phyloP scores from a whole-genome alignment of 495 filamentous ascomycete species.

The Cercophora scortea region DNA sequence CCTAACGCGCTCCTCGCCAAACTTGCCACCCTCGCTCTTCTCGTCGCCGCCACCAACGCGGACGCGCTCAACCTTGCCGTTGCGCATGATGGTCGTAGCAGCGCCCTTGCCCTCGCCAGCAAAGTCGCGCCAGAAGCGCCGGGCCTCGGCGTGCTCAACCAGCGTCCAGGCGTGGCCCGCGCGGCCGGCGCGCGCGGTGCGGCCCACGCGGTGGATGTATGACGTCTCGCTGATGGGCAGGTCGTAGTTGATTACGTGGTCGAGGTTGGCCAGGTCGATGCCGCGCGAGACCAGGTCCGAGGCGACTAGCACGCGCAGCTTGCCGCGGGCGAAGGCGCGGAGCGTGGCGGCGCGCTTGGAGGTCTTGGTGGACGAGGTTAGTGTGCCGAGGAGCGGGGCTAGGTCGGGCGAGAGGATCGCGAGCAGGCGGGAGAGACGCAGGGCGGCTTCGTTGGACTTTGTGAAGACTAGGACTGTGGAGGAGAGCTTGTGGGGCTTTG shows the following conservation, averaged over 20 bases:
- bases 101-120: slow-evolving; percentile 35
- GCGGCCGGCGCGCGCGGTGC: slow-evolving; percentile 79
- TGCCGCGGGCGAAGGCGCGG: slow-evolving; percentile 52
- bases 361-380: slow-evolving; percentile 67
- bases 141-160: slow-evolving; percentile 65
- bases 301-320: slow-evolving; percentile 69
- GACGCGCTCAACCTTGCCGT: slow-evolving; percentile 18
- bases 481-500: slow-evolving; percentile 1
- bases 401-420: slow-evolving; percentile 54
- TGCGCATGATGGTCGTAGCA: slow-evolving; percentile 13
- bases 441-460: slow-evolving; percentile 75
- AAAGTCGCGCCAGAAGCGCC: slow-evolving; percentile 82
- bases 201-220: slow-evolving; percentile 89
- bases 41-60: slow-evolving; percentile 9
- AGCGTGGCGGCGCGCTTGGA: slow-evolving; percentile 53
- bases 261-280: slow-evolving; percentile 73
- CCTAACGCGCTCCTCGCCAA: slow-evolving; percentile 43
- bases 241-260: slow-evolving; percentile 92
- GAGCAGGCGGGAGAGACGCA: slow-evolving; percentile 73
- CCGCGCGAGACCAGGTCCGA: slow-evolving; percentile 90
- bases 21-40: slow-evolving; percentile 27
- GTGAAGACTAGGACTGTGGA: slow-evolving; percentile 72
- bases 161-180: slow-evolving; percentile 77
- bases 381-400: slow-evolving; percentile 51
- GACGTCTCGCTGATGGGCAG: slow-evolving; percentile 69